Conservation (phyloP, 1,284 basidiomycete species). For the Pseudozyma sp. region DNA sequence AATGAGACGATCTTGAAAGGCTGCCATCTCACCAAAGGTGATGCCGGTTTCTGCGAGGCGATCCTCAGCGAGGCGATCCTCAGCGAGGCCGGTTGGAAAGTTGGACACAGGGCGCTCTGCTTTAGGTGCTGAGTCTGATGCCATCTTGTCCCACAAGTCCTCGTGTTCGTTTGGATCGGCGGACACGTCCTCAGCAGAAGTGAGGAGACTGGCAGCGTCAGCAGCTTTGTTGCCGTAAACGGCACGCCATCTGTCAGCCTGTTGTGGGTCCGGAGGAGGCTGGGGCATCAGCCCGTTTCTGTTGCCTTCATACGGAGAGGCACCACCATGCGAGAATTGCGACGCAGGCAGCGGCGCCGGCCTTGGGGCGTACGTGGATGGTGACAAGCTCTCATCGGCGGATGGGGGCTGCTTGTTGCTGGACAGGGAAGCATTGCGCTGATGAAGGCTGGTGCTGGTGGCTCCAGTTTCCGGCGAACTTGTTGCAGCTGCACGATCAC, state of each 20-base stretch:
- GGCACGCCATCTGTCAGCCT: conserved; percentile 43
- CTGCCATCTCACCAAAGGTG: conserved; percentile 55
- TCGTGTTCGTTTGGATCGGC: conserved; percentile 39
- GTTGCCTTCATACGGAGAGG: conserved; percentile 3
- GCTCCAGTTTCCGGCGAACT: conserved; percentile 38
- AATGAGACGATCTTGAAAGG: conserved; percentile 51
- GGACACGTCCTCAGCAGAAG: conserved; percentile 29
- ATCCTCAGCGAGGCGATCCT: conserved; percentile 32
- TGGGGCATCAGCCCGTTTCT: conserved; percentile 31
- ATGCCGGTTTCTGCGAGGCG: conserved; percentile 48
- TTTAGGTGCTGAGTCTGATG: conserved; percentile 12
- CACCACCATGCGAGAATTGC: conserved; percentile 1
- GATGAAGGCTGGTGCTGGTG: conserved; percentile 32
- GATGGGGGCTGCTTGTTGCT: conserved; percentile 19
- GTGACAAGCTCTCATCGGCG: conserved; percentile 9
- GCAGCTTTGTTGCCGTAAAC: conserved; percentile 39
- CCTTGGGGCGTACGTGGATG: conserved; percentile 16
- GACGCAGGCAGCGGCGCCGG: conserved; percentile 26
- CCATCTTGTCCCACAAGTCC: conserved; percentile 60
- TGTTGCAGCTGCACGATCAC: conserved; percentile 25
- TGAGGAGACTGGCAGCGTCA: conserved; percentile 31
- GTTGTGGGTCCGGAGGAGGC: conserved; percentile 34
- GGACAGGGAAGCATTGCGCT: conserved; percentile 28
- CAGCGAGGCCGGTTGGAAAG: conserved; percentile 33
- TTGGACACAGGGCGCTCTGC: conserved; percentile 28